Conservation (phyloP, 2,329 filamentous ascomycete species). For the Dothistroma septosporum region DNA sequence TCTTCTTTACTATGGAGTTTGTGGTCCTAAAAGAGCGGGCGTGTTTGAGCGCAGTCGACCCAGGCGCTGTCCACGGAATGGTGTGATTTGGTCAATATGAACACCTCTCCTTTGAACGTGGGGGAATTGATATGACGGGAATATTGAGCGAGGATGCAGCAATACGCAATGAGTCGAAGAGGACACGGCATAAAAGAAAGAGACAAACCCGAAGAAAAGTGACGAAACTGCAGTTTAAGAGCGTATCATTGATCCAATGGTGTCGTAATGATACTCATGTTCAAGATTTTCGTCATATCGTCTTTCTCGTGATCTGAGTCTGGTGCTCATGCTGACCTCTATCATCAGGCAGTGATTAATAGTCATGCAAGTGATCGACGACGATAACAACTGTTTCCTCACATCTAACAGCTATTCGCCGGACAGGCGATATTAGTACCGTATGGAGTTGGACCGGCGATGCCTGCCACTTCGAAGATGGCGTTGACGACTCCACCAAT, state of each 20-base stretch:
- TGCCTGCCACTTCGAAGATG: constrained; percentile 45
- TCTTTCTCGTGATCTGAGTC: background rate
- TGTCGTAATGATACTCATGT: background rate
- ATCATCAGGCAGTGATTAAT: background rate
- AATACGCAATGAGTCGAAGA: background rate
- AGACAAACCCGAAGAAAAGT: background rate
- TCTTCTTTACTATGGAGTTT: background rate
- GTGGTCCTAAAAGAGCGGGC: background rate
- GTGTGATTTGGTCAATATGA: background rate
- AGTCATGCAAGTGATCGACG: background rate
- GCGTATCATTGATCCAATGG: background rate
- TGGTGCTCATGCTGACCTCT: background rate
- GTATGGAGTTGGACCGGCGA: constrained; percentile 39
- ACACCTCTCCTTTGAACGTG: background rate
- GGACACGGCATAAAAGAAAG: too few species aligned
- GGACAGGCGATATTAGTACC: constrained; percentile 44
- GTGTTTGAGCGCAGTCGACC: background rate
- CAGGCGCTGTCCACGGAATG: background rate
- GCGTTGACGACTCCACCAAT: constrained; percentile 62
- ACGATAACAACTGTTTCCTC: background rate
- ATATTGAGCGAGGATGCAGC: background rate
- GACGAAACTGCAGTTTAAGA: background rate
- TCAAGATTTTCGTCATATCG: background rate
- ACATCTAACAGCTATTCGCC: constrained; percentile 29
- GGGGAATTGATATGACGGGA: background rate